Conservation (phyloP, 1,284 basidiomycete species). For the Heterobasidion annosum region DNA sequence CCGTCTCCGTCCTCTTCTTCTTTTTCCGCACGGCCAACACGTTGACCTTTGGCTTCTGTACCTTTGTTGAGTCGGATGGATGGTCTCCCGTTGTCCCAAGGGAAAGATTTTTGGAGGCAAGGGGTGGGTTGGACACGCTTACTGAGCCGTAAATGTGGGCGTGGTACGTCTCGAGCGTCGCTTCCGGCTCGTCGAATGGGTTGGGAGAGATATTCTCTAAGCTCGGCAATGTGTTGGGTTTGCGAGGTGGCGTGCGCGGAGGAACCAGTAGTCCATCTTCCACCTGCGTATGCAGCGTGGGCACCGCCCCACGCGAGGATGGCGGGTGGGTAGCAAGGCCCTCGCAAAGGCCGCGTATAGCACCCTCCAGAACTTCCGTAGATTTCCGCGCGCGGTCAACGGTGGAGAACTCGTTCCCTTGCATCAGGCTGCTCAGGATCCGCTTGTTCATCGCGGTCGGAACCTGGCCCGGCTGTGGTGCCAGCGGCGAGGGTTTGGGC, state of each 20-base stretch:
- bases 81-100: slow-evolving; percentile 4
- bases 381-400: slow-evolving; percentile 53
- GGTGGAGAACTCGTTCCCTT: slow-evolving; percentile 71
- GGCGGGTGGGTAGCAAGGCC: slow-evolving; percentile 27
- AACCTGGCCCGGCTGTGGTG: slow-evolving; percentile 51
- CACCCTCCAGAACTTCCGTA: slow-evolving; percentile 60
- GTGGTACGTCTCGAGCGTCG: slow-evolving; percentile 49
- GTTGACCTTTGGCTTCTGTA: slow-evolving; percentile 30
- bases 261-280: slow-evolving; percentile 11
- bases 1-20: slow-evolving; percentile 31
- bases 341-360: slow-evolving; percentile 63
- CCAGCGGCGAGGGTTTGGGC: slow-evolving; percentile 31
- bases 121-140: slow-evolving; percentile 36
- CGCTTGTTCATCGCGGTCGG: slow-evolving; percentile 58
- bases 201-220: slow-evolving; percentile 50
- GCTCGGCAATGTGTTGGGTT: slow-evolving; percentile 16
- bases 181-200: slow-evolving; percentile 54
- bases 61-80: slow-evolving; percentile 10
- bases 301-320: neutral
- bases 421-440: slow-evolving; percentile 58
- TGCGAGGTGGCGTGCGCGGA: slow-evolving; percentile 41
- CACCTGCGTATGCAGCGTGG: neutral
- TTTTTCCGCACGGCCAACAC: slow-evolving; percentile 54
- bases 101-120: slow-evolving; percentile 13
- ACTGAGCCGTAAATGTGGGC: slow-evolving; percentile 46